Evolutionary conservation across 176 grass and related monocot genomes (phyloP).

Genomic region (Luzula sylvatica): DNA sequence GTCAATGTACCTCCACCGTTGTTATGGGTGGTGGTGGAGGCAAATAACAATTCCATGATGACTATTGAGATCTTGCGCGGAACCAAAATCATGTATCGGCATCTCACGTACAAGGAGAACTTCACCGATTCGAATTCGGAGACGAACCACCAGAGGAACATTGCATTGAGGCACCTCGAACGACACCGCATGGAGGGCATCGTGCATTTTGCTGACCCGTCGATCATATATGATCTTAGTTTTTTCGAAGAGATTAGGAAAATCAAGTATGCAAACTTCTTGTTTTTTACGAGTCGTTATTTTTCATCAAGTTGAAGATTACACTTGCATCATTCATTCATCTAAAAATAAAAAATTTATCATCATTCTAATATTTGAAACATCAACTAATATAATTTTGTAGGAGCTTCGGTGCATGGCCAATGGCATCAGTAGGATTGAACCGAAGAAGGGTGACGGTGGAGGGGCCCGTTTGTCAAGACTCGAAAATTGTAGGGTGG

Average conservation of each 20-base stretch:
- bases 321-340: not conserved
- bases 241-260: constrained; percentile 47
- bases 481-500: constrained; percentile 40
- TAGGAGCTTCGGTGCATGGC: constrained; percentile 52
- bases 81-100: constrained; percentile 47
- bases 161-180: constrained; percentile 40
- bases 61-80: constrained; percentile 25
- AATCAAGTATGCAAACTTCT: constrained; percentile 26
- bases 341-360: not conserved
- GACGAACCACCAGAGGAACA: constrained; percentile 28
- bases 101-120: constrained; percentile 35
- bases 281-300: not conserved
- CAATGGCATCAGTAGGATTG: constrained; percentile 25
- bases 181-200: constrained; percentile 36
- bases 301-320: not conserved
- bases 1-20: constrained; percentile 31
- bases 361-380: not conserved
- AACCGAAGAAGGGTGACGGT: constrained; percentile 23
- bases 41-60: constrained; percentile 3
- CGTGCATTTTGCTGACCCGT: constrained; percentile 36
- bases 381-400: constrained; percentile 1
- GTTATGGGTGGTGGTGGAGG: constrained; percentile 52
- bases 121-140: constrained; percentile 4
- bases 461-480: constrained; percentile 38
- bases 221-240: constrained; percentile 37